phyloP scores from a whole-genome alignment of 2,329 filamentous ascomycete species.

The Hypoxylon sp. region DNA sequence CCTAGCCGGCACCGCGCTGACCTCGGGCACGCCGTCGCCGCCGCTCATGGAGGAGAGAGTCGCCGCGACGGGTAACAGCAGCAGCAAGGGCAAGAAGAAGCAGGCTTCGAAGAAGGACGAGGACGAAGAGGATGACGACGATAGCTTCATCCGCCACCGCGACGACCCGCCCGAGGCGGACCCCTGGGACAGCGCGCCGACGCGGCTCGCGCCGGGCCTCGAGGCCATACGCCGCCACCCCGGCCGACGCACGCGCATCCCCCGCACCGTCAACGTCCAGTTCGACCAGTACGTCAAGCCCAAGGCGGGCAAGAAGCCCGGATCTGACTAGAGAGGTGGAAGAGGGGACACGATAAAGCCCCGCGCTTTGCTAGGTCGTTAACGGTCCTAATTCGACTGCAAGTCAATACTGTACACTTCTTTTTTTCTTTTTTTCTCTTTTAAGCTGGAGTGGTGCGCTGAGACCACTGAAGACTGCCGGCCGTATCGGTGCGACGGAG shows the following conservation, averaged over 20 bases:
- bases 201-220: neutral
- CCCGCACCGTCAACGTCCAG: neutral
- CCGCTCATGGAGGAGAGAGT: no score
- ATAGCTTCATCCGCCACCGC: neutral
- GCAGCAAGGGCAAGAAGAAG: neutral
- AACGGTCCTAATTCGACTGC: neutral
- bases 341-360: no score
- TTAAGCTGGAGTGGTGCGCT: neutral
- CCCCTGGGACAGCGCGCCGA: neutral
- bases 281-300: neutral
- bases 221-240: neutral
- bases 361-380: neutral
- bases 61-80: no score
- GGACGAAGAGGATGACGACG: neutral
- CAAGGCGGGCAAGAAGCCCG: neutral
- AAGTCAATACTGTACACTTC: neutral
- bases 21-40: neutral
- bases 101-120: neutral
- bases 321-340: neutral
- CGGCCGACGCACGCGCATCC: neutral
- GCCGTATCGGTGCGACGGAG: neutral
- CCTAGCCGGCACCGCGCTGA: neutral
- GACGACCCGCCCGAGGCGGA: neutral
- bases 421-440: neutral
- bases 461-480: neutral